Percentiles rank a stretch among this genome's conserved stretches.
Evolutionary conservation across 352 stramenopile genomes (phyloP).

Genomic region (Phytophthora pini): DNA sequence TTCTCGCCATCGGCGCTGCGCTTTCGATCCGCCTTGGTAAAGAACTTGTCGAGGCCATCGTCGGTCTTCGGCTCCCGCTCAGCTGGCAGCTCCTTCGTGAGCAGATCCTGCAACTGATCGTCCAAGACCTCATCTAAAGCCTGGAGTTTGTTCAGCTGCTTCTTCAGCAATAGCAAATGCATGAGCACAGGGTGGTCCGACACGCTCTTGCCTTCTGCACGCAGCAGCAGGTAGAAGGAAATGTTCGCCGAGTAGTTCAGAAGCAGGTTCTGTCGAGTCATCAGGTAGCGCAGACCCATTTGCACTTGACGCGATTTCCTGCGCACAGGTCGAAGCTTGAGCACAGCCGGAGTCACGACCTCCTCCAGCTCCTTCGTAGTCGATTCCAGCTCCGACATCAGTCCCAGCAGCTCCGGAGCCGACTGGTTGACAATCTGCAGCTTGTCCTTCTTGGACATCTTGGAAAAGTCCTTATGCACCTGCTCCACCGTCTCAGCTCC

Average conservation of each 20-base stretch:
- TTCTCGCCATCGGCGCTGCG: slow-evolving; percentile 19
- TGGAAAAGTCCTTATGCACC: slow-evolving; percentile 85
- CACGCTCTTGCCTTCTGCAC: slow-evolving; percentile 82
- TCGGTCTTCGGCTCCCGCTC: slow-evolving; percentile 46
- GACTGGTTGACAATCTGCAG: slow-evolving; percentile 89
- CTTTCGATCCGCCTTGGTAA: slow-evolving; percentile 49
- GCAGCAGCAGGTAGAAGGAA: slow-evolving; percentile 86
- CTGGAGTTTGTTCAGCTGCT: slow-evolving; percentile 74
- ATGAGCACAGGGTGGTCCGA: slow-evolving; percentile 79
- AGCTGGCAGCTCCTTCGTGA: slow-evolving; percentile 68
- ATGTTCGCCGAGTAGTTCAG: slow-evolving; percentile 90
- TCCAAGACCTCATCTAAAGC: slow-evolving; percentile 63
- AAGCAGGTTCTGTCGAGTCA: slow-evolving; percentile 82
- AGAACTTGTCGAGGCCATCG: slow-evolving; percentile 81
- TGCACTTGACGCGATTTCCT: slow-evolving; percentile 64
- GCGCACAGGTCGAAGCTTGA: slow-evolving; percentile 75
- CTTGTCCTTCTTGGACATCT: slow-evolving; percentile 89
- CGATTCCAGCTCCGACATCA: slow-evolving; percentile 71
- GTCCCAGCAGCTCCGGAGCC: slow-evolving; percentile 75
- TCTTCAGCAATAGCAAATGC: slow-evolving; percentile 80
- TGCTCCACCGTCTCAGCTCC: slow-evolving; percentile 64
- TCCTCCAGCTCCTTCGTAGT: slow-evolving; percentile 73
- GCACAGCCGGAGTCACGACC: slow-evolving; percentile 68
- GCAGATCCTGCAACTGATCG: slow-evolving; percentile 65
- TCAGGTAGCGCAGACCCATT: slow-evolving; percentile 75